Evolutionary conservation across 2,329 filamentous ascomycete species (phyloP).

Genomic region (Fusarium continuum): DNA sequence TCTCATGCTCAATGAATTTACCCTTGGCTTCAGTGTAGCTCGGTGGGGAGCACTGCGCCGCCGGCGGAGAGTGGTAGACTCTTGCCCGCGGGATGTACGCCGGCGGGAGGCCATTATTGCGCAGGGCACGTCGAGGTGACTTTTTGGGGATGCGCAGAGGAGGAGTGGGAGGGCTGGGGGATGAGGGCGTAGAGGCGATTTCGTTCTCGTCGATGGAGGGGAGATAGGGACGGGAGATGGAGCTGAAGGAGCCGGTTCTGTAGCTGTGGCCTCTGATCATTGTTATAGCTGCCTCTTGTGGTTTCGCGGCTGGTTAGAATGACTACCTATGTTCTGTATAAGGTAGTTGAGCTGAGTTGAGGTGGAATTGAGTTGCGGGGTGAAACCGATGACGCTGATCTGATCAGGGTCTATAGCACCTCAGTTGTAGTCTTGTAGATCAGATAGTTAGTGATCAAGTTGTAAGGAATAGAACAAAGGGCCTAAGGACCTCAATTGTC

Average conservation of each 20-base stretch:
- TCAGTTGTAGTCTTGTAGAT: too few species aligned
- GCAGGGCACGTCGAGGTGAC: constrained; percentile 34
- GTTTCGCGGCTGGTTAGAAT: not conserved
- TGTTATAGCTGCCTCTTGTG: not conserved
- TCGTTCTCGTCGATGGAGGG: constrained; percentile 53
- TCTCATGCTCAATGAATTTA: constrained; percentile 23
- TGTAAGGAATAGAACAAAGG: not conserved
- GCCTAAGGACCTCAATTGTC: not conserved
- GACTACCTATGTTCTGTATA: not conserved
- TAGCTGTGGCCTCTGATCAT: constrained; percentile 37
- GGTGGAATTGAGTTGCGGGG: not conserved
- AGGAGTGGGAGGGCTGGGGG: constrained; percentile 30
- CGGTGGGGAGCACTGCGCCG: constrained; percentile 32
- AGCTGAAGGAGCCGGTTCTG: constrained; percentile 23
- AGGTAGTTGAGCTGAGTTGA: not conserved
- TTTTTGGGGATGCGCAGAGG: constrained; percentile 46
- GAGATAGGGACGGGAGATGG: constrained; percentile 45
- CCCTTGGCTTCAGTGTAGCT: constrained; percentile 34
- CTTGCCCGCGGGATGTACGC: constrained; percentile 38
- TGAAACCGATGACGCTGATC: constrained; percentile 4
- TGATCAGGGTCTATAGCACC: constrained; percentile 3
- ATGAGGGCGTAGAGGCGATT: constrained; percentile 29
- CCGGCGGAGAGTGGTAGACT: constrained; percentile 15
- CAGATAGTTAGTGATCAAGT: not conserved
- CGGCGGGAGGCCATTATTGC: constrained; percentile 34